Evolutionary conservation across 257 asterid genomes (phyloP).

Genomic region (Penstemon barbatus): DNA sequence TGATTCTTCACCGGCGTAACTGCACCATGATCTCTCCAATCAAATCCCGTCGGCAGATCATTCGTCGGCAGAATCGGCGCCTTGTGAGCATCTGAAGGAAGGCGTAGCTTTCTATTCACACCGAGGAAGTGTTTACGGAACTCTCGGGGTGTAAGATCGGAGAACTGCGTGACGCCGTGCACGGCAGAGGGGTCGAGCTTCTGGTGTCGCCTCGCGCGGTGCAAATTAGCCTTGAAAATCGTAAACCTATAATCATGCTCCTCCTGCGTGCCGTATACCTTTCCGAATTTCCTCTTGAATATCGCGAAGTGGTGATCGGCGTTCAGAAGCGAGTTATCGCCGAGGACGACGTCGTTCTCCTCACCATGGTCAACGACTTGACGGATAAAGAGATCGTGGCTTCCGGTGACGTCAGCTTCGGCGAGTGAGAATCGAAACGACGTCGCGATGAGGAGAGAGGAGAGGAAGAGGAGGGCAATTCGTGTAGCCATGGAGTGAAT

Average conservation of each 20-base stretch:
- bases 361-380: conserved; percentile 62
- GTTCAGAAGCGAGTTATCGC: conserved; percentile 40
- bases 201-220: conserved; percentile 76
- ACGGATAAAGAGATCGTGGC: conserved; percentile 57
- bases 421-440: too few relatives aligned
- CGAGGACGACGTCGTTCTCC: conserved; percentile 16
- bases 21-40: conserved; percentile 90
- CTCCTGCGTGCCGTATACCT: conserved; percentile 55
- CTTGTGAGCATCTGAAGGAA: conserved; percentile 68
- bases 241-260: conserved; percentile 71
- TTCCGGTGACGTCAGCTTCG: conserved; percentile 16
- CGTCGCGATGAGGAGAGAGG: too few relatives aligned
- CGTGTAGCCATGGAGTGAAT: too few relatives aligned
- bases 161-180: conserved; percentile 87
- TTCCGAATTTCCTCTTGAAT: conserved; percentile 64
- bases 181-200: conserved; percentile 78
- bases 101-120: conserved; percentile 53
- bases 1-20: conserved; percentile 80
- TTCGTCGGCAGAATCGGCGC: conserved; percentile 83
- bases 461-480: too few relatives aligned
- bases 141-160: conserved; percentile 78
- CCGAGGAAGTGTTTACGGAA: conserved; percentile 66
- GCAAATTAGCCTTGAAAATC: conserved; percentile 78
- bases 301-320: conserved; percentile 65
- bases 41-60: conserved; percentile 70